Percentiles rank a stretch among this genome's conserved stretches.
phyloP scores from a whole-genome alignment of 129 eudicot species.

The Flaveria bidentis region DNA sequence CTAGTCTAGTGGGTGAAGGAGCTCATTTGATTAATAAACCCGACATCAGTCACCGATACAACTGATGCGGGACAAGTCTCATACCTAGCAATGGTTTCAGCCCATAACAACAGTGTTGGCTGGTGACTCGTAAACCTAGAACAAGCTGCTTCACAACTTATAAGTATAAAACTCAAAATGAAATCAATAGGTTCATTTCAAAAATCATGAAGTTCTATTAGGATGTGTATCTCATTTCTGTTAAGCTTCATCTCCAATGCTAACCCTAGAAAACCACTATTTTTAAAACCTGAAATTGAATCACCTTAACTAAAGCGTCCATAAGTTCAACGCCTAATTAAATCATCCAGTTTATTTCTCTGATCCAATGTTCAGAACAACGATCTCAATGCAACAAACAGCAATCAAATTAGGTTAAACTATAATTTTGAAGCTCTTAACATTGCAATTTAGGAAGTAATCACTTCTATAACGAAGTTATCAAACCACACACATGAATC shows the following conservation, averaged over 20 bases:
- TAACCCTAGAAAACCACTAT: slow-evolving; percentile 11
- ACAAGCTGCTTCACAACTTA: too few species aligned
- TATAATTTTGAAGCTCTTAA: neutral
- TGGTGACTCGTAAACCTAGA: too few species aligned
- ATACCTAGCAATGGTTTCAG: too few species aligned
- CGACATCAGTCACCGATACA: too few species aligned
- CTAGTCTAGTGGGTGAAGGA: too few species aligned
- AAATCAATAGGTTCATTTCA: too few species aligned
- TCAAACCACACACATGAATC: neutral
- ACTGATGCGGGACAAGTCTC: too few species aligned
- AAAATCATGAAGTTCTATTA: too few species aligned
- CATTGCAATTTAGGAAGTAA: slow-evolving; percentile 9
- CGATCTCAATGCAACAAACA: neutral
- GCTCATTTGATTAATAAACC: too few species aligned
- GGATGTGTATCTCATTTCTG: too few species aligned
- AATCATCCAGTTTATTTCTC: neutral
- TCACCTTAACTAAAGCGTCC: neutral
- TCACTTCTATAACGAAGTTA: slow-evolving; percentile 8
- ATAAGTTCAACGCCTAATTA: neutral
- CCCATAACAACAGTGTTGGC: too few species aligned
- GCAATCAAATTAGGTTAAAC: neutral
- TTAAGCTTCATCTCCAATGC: neutral
- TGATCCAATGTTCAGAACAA: neutral
- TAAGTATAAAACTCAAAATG: too few species aligned
- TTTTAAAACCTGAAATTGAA: neutral